Base-by-base conservation (phyloP, 1,284 basidiomycete species). In the Apiotrichum porosum region DNA sequence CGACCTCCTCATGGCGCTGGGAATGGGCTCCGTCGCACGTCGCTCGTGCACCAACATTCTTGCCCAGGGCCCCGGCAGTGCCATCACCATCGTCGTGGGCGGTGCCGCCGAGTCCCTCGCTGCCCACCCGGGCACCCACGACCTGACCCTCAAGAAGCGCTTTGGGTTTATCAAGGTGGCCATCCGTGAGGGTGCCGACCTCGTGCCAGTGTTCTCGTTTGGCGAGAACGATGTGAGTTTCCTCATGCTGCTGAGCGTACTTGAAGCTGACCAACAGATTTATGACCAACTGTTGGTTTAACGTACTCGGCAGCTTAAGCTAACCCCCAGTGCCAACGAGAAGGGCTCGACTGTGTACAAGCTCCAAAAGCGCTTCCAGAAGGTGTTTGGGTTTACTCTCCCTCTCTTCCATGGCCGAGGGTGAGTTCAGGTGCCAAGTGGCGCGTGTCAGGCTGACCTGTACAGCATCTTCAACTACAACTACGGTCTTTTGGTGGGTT, bases 131-230 rank as follows among this genome's bases (percentile, higher is more conserved):
- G 95, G 94, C 15, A 97, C 93, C 17, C 63, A 68, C 17, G 91
- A 97, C 75, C 73, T 98, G 69, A 97, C 93, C 2, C 72, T 99
- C 54, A 80, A 83, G 67, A 83, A 82, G 71, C 78, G 88, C 80
- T 84, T 66, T 51, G 92, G 93, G 0, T 99, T 99, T 66, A 93
- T 99, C 73, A 97, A 97, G 73, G 75, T 98, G 50, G 95, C 94
- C 1, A 92, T 99, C 46, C 84, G 86, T 50, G 84, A 93, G 66
- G 94, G 94, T 38, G 92, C 92, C 36, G 87, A 91, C 63, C 78
- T 97, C 9, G 92, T 97, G 0, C 93, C 92, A 0, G 90, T 94
- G 1, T 95, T 95, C 65, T 92, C 89, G 1, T 98, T 98, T 63
- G 94, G 94, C 17, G 94, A 98, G 76, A 98, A 98, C 69, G 94